A percentile compares a stretch with the other conserved stretches of the same genome.
These are phyloP conservation scores for Epichloe gansuensis DNA, from an alignment of 2,329 filamentous ascomycete genomes.

Conservation along the genomic window DNA sequence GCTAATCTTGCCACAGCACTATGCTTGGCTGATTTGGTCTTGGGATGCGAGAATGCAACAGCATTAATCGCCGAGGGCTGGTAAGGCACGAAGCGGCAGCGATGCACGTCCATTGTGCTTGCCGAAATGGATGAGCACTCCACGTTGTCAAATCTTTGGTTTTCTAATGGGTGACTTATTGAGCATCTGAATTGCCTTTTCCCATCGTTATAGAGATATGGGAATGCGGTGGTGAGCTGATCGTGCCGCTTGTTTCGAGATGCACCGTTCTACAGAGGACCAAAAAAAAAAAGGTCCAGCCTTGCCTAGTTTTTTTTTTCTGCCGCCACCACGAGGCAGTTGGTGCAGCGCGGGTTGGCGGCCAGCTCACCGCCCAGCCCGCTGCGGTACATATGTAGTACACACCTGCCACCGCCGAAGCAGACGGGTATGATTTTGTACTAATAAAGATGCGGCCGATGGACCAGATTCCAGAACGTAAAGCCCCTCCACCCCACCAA, in stretches of 20 bases:
- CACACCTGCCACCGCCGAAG: neutral
- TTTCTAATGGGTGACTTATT: neutral
- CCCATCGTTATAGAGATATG: neutral
- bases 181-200: neutral
- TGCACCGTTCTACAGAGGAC: neutral
- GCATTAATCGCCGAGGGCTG: slow-evolving; percentile 87
- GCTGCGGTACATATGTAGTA: too few species aligned
- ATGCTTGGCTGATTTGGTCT: slow-evolving; percentile 31
- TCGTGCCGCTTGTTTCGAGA: neutral
- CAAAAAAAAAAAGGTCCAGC: slow-evolving; percentile 17
- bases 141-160: neutral
- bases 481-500: slow-evolving; percentile 20
- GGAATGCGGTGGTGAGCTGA: slow-evolving; percentile 2
- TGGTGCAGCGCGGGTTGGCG: slow-evolving; percentile 1
- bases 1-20: slow-evolving; percentile 59
- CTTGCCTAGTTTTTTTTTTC: slow-evolving; percentile 19
- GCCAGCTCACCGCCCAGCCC: slow-evolving; percentile 1
- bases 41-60: slow-evolving; percentile 79
- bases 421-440: neutral
- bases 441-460: neutral
- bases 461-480: neutral
- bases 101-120: slow-evolving; percentile 76
- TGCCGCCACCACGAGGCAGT: slow-evolving; percentile 3
- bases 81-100: slow-evolving; percentile 89
- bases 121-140: neutral